These are phyloP conservation scores for Colletotrichum caudatum DNA, from an alignment of 2,329 filamentous ascomycete genomes.

Conservation along the genomic window DNA sequence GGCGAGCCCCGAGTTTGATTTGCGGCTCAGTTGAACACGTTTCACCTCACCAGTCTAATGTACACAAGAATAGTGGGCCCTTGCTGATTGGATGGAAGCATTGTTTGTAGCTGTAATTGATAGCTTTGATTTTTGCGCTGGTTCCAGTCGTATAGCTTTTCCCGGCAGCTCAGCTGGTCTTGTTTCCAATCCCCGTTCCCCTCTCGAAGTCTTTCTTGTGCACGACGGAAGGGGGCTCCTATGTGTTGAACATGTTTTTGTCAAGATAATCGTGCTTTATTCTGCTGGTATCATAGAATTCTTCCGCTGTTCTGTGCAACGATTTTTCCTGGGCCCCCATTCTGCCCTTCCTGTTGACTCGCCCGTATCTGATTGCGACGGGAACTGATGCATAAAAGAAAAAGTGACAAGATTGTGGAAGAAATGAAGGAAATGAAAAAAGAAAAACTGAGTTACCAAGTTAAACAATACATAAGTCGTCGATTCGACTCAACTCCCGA, in stretches of 20 bases:
- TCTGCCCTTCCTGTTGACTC: neutral
- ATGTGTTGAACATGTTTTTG: conserved; percentile 28
- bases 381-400: conserved; percentile 23
- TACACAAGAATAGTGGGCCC: neutral
- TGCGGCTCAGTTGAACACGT: conserved; percentile 9
- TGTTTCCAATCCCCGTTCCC: neutral
- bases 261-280: conserved; percentile 35
- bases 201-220: neutral
- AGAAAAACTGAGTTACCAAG: conserved; percentile 31
- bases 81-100: neutral
- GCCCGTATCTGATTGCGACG: neutral
- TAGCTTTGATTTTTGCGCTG: conserved; percentile 23
- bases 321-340: conserved; percentile 7
- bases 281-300: conserved; percentile 37
- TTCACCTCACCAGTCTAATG: conserved; percentile 1
- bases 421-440: conserved; percentile 4
- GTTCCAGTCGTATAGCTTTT: conserved; percentile 21
- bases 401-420: conserved; percentile 18
- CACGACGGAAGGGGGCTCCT: neutral
- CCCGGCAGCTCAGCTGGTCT: neutral
- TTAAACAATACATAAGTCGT: conserved; percentile 42
- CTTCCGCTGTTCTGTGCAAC: conserved; percentile 21
- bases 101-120: conserved; percentile 18
- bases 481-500: conserved; percentile 37
- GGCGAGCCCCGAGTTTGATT: neutral